Base-by-base conservation (phyloP, 139 green algal genomes). In the Chlamydomonas urium region DNA sequence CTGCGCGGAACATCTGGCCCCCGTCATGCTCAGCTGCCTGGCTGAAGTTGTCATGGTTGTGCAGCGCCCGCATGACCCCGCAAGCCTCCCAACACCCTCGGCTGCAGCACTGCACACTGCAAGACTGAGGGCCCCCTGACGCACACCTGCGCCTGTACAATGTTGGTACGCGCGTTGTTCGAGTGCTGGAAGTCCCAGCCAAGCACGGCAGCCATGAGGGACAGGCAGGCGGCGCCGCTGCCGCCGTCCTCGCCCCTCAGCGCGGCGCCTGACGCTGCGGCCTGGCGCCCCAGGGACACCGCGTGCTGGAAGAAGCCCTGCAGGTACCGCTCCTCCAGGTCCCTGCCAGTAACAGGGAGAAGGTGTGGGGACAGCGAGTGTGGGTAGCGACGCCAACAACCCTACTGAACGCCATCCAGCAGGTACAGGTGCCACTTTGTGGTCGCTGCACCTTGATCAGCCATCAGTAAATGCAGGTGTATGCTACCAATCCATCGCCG, bases 181-280 rank as follows among this genome's bases (percentile, higher is more conserved):
- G 63, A 56, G 0, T 73, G 66, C 71, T 69, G 45, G 77, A 94
- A 96, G 45, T 93, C 86, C 92, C 92, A 97, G 2, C 56, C 34
- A 19, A 97, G 78, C 0, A 93, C 65, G 8, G 84, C 69, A 1
- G 75, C 74, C 70, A 96, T 79, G 48, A 97, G 76, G n/a, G 57
- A 34, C n/a, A 95, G 62, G 62, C 74, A 79, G 2, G 90, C 86
- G 2, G 42, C 26, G 62, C 83, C 90, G 6, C 76, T 58, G 23
- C 82, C 85, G 0, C 47, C 79, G 65, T 96, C 87, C 47, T 75
- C 21, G 8, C 74, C 74, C n/a, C 60, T 24, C 4, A 75, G 19
- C 5, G 72, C 67, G 1, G 76, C 70, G 1, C 80, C 72, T 14
- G 63, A 73, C 1, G 45, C 19, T 4, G 69, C 66, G 28, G 72